phyloP scores from a whole-genome alignment of 495 filamentous ascomycete species.

The Penicillium malachiteum region DNA sequence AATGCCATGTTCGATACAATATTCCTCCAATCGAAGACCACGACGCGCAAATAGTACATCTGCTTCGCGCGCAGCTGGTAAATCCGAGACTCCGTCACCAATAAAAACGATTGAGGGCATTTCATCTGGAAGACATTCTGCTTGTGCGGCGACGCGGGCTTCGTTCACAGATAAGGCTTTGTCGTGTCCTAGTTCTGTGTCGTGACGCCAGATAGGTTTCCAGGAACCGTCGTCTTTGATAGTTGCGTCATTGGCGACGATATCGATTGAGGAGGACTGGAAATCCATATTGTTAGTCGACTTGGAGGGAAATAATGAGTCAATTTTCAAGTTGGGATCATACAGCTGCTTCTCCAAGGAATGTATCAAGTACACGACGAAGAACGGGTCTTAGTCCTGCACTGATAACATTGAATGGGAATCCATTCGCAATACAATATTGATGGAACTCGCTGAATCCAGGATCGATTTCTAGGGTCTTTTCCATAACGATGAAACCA shows the following conservation, averaged over 20 bases:
- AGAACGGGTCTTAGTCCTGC: constrained; percentile 69
- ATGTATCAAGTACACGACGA: constrained; percentile 59
- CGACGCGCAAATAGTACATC: constrained; percentile 74
- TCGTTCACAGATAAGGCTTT: constrained; percentile 66
- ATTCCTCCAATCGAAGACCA: constrained; percentile 68
- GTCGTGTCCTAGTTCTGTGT: constrained; percentile 67
- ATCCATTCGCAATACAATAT: constrained; percentile 62
- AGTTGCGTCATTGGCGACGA: constrained; percentile 68
- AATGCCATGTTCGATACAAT: constrained; percentile 65
- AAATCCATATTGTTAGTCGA: constrained; percentile 6
- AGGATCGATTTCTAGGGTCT: constrained; percentile 62
- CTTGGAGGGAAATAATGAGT: too few relatives aligned
- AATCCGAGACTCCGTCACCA: constrained; percentile 75
- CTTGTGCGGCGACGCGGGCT: constrained; percentile 52
- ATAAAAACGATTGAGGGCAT: constrained; percentile 75
- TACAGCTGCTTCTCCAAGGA: constrained; percentile 60
- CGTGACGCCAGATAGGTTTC: constrained; percentile 72
- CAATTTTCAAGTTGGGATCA: too few relatives aligned
- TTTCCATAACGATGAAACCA: constrained; percentile 68
- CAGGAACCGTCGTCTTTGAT: constrained; percentile 61
- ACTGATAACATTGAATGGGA: constrained; percentile 73
- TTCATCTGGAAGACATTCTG: constrained; percentile 56
- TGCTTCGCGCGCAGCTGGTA: constrained; percentile 69
- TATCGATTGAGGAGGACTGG: constrained; percentile 58
- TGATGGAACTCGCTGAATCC: constrained; percentile 66